Evolutionary conservation across 306 rosid genomes (phyloP), one percentile per base, ranked within the genome.

Genomic region (Cajanus cajan): DNA sequence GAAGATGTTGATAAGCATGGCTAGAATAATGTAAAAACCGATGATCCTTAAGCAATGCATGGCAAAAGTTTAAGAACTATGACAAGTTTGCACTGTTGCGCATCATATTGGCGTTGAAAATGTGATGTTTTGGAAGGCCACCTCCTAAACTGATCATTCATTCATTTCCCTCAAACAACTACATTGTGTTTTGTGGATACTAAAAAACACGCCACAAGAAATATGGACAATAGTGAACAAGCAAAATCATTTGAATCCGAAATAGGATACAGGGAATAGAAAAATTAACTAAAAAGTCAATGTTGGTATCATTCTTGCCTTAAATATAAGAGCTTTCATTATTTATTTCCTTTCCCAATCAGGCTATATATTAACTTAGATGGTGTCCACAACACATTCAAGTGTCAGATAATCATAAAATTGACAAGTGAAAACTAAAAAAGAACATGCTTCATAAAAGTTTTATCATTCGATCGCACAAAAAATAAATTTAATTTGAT

Each of bases 101-200:
- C 93, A 93, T 90, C 99, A 95, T 95, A 82, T 95, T 95, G 89
- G 99, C 99, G 71, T 95, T 95, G 93, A 96, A 95, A 79, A 93
- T 93, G 87, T 95, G 99, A 85, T 95, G 99, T 79, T 95, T 95
- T 6, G 99, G 99, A 67, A 95, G 86, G 11, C 98, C 98, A 19
- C 99, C 99, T 59, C 98, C 98, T 11, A 95, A 93, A 81, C 91
- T 80, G 22, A 93, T 85, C 90, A 95, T 90, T 82, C 89, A 79
- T 93, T 93, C 80, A 95, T 82, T 61, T 96, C 94, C 88, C 94
- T 87, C 8, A 78, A 66, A 63, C 15, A 44, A 40, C 28, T 21
- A 68, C 19, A 59, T 8, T 22, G 33, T 58, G 16, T 39, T 8
- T 18, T 7, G 28, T 65, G 41, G 16, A 31, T 4, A 13, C 12